A percentile compares a stretch with the other conserved stretches of the same genome.
Evolutionary conservation across 1,284 basidiomycete genomes (phyloP).

Genomic region (Cryptococcus sp.): DNA sequence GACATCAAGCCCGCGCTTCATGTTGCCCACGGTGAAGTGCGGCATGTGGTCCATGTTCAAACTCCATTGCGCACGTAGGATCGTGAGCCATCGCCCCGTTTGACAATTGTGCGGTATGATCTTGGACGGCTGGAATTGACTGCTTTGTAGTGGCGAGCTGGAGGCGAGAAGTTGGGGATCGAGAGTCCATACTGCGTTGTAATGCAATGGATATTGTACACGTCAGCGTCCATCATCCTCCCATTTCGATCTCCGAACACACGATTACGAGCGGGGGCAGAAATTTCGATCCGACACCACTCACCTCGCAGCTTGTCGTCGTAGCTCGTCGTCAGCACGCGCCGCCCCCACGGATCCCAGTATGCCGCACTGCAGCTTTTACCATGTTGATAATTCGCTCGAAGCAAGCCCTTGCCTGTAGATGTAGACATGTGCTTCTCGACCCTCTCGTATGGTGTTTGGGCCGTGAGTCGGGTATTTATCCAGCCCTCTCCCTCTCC

Average conservation of each 20-base stretch:
- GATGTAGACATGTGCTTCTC: conserved; percentile 20
- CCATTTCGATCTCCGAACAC: not conserved
- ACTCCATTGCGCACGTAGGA: conserved; percentile 56
- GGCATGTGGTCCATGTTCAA: conserved; percentile 52
- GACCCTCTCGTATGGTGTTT: conserved; percentile 27
- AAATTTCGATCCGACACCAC: conserved; percentile 10
- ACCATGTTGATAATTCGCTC: conserved; percentile 48
- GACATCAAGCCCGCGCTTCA: conserved; percentile 55
- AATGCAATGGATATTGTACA: not conserved
- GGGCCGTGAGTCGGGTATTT: conserved; percentile 27
- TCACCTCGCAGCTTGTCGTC: conserved; percentile 52
- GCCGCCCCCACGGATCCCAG: conserved; percentile 55
- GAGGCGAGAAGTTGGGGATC: conserved; percentile 38
- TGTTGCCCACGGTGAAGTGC: conserved; percentile 55
- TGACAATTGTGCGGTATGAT: conserved; percentile 54
- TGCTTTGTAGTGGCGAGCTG: conserved; percentile 32
- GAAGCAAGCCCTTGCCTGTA: conserved; percentile 40
- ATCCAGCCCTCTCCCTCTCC: conserved; percentile 1
- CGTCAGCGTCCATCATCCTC: not conserved
- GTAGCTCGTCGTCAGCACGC: conserved; percentile 54
- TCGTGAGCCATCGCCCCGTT: conserved; percentile 56
- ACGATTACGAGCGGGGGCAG: not conserved
- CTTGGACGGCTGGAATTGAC: conserved; percentile 40
- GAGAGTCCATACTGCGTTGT: conserved; percentile 50
- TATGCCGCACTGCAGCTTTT: conserved; percentile 55